Base-by-base conservation (phyloP, 305 asterid species). In the Rubia tinctorum region DNA sequence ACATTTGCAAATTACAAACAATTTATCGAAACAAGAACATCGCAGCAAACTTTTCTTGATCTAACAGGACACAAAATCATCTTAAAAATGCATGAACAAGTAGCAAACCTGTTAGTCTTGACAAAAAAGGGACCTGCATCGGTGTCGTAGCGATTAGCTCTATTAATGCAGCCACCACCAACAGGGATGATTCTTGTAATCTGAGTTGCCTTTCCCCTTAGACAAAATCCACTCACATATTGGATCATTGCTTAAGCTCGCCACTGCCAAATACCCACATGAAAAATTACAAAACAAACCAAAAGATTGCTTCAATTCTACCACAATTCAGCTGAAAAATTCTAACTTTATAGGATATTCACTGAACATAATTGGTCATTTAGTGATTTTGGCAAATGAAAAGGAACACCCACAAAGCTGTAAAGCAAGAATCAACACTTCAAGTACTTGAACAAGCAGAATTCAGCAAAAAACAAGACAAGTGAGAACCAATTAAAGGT, bases 121-220 rank as follows among this genome's bases (percentile, higher is more conserved):
- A 95, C 96, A 79, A 95, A 95, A 83, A 89, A 92, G 18, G 97
- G 78, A 78, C 96, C 96, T 56, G 78, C 96, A 87, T 92, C 96
- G 0, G 99, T 90, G 79, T 89, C 92, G 61, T 92, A 92, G 62
- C 96, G 89, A 66, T 64, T 86, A 71, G 99, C 97, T 43, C 73
- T 86, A 78, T 87, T 95, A 74, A 95, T 87, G 89, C 99, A 95
- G 72, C 99, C 99, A 66, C 99, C 99, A 58, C 97, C 98, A 75
- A 95, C 73, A 10, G 99, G 73, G 73, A 92, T 89, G 76, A 84
- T 92, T 71, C 96, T 88, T 3, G 85, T 88, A 71, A 95, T 88
- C 79, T 87, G 82, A 73, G 90, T 88, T 69, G 97, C 98, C 77
- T 92, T 90, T 77, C 98, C 99, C 82, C n/a, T 90, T 96, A 6